Evolutionary conservation across 192 early-diverging fungal genomes (phyloP), one percentile per base, ranked within the genome.

Genomic region (Spizellomyces punctatus): DNA sequence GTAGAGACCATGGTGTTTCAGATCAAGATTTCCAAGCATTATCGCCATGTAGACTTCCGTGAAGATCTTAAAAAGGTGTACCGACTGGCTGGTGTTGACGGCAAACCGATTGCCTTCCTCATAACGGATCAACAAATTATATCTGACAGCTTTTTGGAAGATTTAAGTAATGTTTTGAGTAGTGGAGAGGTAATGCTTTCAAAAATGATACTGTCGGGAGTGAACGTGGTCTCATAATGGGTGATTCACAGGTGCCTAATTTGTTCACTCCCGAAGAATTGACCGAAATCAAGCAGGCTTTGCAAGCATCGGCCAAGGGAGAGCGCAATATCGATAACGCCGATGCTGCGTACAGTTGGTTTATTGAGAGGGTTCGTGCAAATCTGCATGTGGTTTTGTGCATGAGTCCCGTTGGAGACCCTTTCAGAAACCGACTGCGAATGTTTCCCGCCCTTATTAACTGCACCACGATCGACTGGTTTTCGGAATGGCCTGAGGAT

Each of bases 1-100:
- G 83, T 83, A 10, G 83, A 87, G 22, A 81, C 67, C n/a, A 64
- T 48, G 10, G 75, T 86, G 10, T 84, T 84, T 64, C 86, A 87
- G 72, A 87, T 87, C 68, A 86, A 87, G 62, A 86, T 87, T 52
- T 80, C 86, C 19, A 87, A 86, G 69, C 76, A 86, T 48, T 87
- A 87, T 66, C 71, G 86, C 5, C 80, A 86, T 58, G 58, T 73
- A 5, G 86, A 87, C 44, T 87, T 86, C 73, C 66, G 86, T 16
- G 86, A 87, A 69, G 86, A 87, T 58, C 64, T 87, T 36, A 87
- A 87, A 52, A 81, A 52, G 8, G 56, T 87, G 3, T 87, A 85
- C 58, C 63, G 82, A 60, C 46, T 79, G 52, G 74, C 86, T 4
- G 86, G 86, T 9, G 50, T 86, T 8, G 81, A 84, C 43, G 79